These are phyloP conservation scores for Rosa lucieae DNA, from an alignment of 306 rosid genomes.

Conservation along the genomic window DNA sequence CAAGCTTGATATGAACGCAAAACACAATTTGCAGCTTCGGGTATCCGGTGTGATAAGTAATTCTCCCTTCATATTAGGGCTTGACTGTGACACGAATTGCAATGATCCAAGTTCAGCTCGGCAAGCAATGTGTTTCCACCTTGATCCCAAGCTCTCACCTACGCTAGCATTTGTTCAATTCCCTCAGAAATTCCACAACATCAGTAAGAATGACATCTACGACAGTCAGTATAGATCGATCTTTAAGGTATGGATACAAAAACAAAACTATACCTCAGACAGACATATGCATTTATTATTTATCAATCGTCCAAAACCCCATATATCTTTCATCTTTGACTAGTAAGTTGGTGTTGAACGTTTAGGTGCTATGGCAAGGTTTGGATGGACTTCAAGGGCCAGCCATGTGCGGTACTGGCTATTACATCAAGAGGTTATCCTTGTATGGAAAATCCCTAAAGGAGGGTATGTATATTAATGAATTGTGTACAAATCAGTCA, in stretches of 20 bases:
- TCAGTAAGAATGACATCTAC: slow-evolving; percentile 58
- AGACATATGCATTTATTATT: background rate
- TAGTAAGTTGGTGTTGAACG: background rate
- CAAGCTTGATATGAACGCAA: background rate
- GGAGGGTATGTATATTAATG: background rate
- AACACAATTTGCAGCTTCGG: slow-evolving; percentile 43
- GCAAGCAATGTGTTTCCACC: slow-evolving; percentile 76
- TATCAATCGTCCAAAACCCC: background rate
- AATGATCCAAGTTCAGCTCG: slow-evolving; percentile 64
- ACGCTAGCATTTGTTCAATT: slow-evolving; percentile 65
- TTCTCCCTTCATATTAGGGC: slow-evolving; percentile 55
- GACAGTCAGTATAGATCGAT: slow-evolving; percentile 48
- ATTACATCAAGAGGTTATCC: slow-evolving; percentile 54
- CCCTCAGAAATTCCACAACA: slow-evolving; percentile 56
- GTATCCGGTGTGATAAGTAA: slow-evolving; percentile 69
- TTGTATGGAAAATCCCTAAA: slow-evolving; percentile 31
- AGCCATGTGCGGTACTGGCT: slow-evolving; percentile 51
- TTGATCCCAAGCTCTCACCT: slow-evolving; percentile 55
- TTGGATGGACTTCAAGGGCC: slow-evolving; percentile 67
- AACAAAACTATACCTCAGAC: too few species aligned
- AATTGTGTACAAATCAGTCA: background rate
- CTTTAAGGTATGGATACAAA: slow-evolving; percentile 32
- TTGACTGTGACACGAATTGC: slow-evolving; percentile 85
- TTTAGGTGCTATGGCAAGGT: slow-evolving; percentile 50
- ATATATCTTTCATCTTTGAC: background rate